Base-by-base conservation (phyloP, 768 basidiomycete species). In the Serendipita vermifera region DNA sequence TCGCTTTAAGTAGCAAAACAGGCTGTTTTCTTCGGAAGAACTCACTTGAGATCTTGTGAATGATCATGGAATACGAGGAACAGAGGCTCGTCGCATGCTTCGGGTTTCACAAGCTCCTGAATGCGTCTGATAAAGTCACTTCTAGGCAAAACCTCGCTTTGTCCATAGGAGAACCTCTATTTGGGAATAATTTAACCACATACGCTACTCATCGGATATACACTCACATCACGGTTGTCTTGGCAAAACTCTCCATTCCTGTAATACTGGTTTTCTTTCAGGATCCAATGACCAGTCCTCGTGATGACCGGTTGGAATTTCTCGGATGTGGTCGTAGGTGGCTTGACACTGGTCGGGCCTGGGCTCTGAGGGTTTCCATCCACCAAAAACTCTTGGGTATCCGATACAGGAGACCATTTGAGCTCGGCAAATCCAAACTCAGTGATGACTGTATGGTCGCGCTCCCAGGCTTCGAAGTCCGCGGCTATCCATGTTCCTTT, bases 381-480 rank as follows among this genome's bases (percentile, higher is more conserved):
- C n/a, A n/a, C n/a, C n/a, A n/a, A n/a, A n/a, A n/a, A n/a, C n/a
- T n/a, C n/a, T n/a, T n/a, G n/a, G n/a, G n/a, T n/a, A n/a, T n/a
- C n/a, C n/a, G n/a, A n/a, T n/a, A n/a, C n/a, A n/a, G 46, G 46
- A 20, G n/a, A 22, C 79, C 82, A 87, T 6, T 69, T 71, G 29
- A 82, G 61, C 6, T 71, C 63, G 61, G 80, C 79, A 75, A 79
- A 90, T n/a, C 90, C 90, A 61, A 87, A 83, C 65, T 93, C 90
- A 24, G 85, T 88, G 59, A 90, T 72, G 20, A 82, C 59, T 1
- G 70, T 76, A 62, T 87, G 84, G 38, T 87, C 85, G 38, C 68
- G 67, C 64, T 92, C 89, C 87, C 87, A 91, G 15, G 76, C 78
- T 68, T 91, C 89, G 59, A 91, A 82, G 65, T 91, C 89, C 53